A percentile compares a stretch with the other conserved stretches of the same genome.
Conservation (phyloP, 2,329 filamentous ascomycete species). For the Thielaviopsis euricoi region DNA sequence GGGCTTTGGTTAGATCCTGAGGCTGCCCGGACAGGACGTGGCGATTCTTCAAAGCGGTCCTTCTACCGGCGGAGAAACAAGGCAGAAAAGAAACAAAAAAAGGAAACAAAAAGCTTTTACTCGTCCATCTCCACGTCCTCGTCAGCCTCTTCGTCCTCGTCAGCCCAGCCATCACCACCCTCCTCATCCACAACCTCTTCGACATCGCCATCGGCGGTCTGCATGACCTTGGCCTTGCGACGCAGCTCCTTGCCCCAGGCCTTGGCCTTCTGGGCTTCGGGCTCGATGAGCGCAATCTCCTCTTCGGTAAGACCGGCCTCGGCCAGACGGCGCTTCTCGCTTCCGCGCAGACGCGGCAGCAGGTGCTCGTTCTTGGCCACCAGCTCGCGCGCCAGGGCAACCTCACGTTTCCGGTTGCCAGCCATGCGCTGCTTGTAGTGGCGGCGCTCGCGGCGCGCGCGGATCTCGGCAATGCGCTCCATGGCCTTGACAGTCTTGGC, state of each 20-base stretch:
- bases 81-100: constrained; percentile 4
- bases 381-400: constrained; percentile 67
- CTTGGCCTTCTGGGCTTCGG: constrained; percentile 21
- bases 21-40: too few species aligned
- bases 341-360: constrained; percentile 54
- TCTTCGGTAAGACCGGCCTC: constrained; percentile 32
- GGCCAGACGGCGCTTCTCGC: constrained; percentile 42
- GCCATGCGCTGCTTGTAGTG: constrained; percentile 93
- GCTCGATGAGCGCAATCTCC: constrained; percentile 32
- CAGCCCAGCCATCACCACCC: constrained; percentile 18
- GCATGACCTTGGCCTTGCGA: constrained; percentile 12
- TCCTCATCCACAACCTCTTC: constrained; percentile 15
- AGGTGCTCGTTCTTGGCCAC: constrained; percentile 88
- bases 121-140: constrained; percentile 27
- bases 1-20: too few species aligned
- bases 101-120: constrained; percentile 13
- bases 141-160: constrained; percentile 19
- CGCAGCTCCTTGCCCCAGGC: constrained; percentile 28
- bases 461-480: constrained; percentile 76
- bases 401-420: constrained; percentile 70
- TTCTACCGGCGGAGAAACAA: too few species aligned
- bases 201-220: constrained; percentile 15
- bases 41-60: too few species aligned
- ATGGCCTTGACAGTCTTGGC: constrained; percentile 81
- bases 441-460: constrained; percentile 64